These are phyloP conservation scores for Earliella scabrosa DNA, from an alignment of 1,284 basidiomycete species.

Conservation along the genomic window DNA sequence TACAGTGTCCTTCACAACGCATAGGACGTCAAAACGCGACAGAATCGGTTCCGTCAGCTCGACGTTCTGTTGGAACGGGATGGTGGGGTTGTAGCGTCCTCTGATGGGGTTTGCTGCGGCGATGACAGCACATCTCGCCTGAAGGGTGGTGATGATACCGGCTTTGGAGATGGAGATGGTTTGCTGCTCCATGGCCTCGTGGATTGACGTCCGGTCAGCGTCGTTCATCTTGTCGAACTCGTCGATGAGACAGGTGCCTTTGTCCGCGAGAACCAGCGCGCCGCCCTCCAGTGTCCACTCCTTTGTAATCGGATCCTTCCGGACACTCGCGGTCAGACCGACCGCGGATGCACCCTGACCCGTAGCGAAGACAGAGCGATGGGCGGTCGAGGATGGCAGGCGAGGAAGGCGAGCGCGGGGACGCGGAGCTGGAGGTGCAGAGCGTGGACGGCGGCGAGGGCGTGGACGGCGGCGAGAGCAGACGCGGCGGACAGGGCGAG, in stretches of 20 bases:
- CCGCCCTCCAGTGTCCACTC: conserved; percentile 99
- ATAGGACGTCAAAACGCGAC: conserved; percentile 98
- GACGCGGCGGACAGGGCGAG: no score
- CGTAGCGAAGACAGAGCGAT: conserved; percentile 97
- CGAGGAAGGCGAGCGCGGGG: no score
- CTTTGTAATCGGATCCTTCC: conserved; percentile 95
- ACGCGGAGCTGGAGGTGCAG: no score
- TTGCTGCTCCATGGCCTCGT: conserved; percentile 99
- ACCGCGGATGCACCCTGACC: conserved; percentile 98
- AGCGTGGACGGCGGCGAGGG: no score
- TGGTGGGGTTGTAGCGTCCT: conserved; percentile 95
- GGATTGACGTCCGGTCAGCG: conserved; percentile 94
- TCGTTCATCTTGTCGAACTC: conserved; percentile 99
- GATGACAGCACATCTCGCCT: conserved; percentile 96
- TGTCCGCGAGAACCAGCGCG: conserved; percentile 96
- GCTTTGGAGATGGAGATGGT: conserved; percentile 99
- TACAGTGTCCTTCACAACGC: conserved; percentile 97
- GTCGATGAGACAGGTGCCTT: no score
- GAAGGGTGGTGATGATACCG: conserved; percentile 95
- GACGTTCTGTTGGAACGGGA: conserved; percentile 98
- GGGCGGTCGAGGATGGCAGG: no score
- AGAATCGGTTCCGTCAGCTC: conserved; percentile 98
- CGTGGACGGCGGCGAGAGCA: no score
- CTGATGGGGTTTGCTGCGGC: conserved; percentile 99
- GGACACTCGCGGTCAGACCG: conserved; percentile 96